These are phyloP conservation scores for Tulasnella sp. DNA, from an alignment of 768 basidiomycete genomes.

Conservation along the genomic window DNA sequence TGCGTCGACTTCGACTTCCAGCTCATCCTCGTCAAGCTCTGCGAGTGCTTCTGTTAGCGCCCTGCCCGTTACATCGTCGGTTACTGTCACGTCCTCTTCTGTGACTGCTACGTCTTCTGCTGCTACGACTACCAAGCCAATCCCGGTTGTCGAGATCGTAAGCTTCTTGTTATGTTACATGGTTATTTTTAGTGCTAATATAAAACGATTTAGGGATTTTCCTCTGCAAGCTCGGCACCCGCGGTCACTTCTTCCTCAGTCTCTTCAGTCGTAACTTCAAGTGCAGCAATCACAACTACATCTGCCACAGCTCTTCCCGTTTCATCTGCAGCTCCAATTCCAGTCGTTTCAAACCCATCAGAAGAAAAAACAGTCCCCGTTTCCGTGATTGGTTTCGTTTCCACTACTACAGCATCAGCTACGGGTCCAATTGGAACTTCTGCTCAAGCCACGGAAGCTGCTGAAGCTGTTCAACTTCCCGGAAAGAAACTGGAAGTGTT, in stretches of 20 bases:
- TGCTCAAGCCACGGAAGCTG: not conserved
- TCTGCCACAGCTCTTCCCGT: not conserved
- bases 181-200: not conserved
- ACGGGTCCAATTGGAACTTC: too few species aligned
- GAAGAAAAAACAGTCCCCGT: too few species aligned
- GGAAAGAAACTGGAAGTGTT: conserved; percentile 14
- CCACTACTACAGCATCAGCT: too few species aligned
- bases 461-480: conserved; percentile 2
- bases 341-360: too few species aligned
- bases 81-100: not conserved
- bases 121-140: not conserved
- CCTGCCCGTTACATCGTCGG: not conserved
- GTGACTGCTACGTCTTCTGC: not conserved
- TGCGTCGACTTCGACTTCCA: not conserved
- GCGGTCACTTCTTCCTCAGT: not conserved
- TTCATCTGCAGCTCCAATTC: not conserved
- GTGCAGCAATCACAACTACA: not conserved
- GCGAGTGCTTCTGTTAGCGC: not conserved
- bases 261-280: not conserved
- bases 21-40: not conserved
- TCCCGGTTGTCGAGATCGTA: not conserved
- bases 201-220: conserved; percentile 3
- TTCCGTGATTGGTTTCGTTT: too few species aligned
- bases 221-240: not conserved
- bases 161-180: not conserved